Conservation (phyloP, 1,284 basidiomycete genomes). For the Rugosomyces carneus region DNA sequence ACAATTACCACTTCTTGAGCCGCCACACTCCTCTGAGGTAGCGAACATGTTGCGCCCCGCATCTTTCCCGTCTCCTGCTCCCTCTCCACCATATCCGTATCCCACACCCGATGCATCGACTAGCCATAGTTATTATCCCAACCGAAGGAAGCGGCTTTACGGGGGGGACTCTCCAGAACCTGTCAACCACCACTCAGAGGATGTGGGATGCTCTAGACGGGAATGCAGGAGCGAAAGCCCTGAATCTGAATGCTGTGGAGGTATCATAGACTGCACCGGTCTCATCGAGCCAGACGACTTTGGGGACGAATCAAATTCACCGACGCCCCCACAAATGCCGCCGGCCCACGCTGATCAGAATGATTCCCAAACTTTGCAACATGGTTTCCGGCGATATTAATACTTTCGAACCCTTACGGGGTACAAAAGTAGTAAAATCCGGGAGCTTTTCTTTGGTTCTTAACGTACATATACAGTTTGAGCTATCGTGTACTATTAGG, state of each 20-base stretch:
- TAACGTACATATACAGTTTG: conserved; percentile 3
- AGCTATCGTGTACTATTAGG: conserved; percentile 5
- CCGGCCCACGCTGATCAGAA: not conserved
- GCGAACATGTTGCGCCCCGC: conserved; percentile 11
- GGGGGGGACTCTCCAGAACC: conserved; percentile 23
- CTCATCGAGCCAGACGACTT: conserved; percentile 32
- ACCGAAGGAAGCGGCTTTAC: conserved; percentile 20
- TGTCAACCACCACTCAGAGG: conserved; percentile 8
- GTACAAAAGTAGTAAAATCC: not conserved
- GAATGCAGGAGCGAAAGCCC: conserved; percentile 22
- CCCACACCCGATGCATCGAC: conserved; percentile 12
- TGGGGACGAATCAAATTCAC: conserved; percentile 16
- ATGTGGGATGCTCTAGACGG: conserved; percentile 1
- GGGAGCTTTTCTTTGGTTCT: not conserved
- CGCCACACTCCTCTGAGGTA: conserved; percentile 6
- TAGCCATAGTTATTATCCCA: conserved; percentile 6
- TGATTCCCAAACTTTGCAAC: not conserved
- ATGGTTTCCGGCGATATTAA: conserved; percentile 6
- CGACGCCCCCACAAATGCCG: conserved; percentile 13
- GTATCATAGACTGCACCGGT: conserved; percentile 42
- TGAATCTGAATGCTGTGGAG: conserved; percentile 40
- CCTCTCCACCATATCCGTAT: conserved; percentile 20
- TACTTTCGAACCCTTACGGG: not conserved
- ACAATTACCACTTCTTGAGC: not conserved
- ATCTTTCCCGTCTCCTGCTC: conserved; percentile 21